Evolutionary conservation across 257 asterid genomes (phyloP).

Genomic region (Solanum sejunctum): DNA sequence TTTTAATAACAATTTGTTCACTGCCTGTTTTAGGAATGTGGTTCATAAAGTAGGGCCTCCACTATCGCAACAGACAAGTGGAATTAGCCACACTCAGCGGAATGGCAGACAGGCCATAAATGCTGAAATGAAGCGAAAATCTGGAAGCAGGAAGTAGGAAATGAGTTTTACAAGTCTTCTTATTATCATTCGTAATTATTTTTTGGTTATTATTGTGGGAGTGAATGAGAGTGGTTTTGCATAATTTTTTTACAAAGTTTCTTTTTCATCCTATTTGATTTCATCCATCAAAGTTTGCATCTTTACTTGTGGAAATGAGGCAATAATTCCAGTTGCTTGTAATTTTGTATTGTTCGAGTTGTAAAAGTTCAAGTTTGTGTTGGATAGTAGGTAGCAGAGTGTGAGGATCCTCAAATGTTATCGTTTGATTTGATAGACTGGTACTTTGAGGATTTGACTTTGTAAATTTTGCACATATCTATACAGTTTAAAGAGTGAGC

Average conservation of each 20-base stretch:
- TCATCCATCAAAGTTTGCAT: neutral
- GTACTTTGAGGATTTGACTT: neutral
- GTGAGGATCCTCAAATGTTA: neutral
- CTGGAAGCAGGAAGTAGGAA: conserved; percentile 47
- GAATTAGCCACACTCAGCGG: conserved; percentile 32
- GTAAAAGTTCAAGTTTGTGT: neutral
- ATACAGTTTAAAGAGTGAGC: neutral
- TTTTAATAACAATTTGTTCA: neutral
- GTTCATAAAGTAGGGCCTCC: conserved; percentile 54
- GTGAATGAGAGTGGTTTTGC: conserved; percentile 12
- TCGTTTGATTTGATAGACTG: neutral
- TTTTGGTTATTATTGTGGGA: conserved; percentile 7
- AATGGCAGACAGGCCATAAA: conserved; percentile 32
- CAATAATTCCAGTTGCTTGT: conserved; percentile 56
- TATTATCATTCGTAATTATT: neutral
- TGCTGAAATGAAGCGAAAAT: conserved; percentile 51
- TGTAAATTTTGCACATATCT: neutral
- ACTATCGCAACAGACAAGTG: conserved; percentile 42
- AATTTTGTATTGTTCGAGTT: neutral
- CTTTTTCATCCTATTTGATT: neutral
- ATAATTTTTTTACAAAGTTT: neutral
- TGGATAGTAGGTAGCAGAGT: neutral
- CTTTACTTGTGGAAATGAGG: conserved; percentile 16
- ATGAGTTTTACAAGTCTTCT: conserved; percentile 3
- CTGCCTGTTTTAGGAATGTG: conserved; percentile 36